phyloP scores from a whole-genome alignment of 495 filamentous ascomycete genomes.

The Glonium stellatum region DNA sequence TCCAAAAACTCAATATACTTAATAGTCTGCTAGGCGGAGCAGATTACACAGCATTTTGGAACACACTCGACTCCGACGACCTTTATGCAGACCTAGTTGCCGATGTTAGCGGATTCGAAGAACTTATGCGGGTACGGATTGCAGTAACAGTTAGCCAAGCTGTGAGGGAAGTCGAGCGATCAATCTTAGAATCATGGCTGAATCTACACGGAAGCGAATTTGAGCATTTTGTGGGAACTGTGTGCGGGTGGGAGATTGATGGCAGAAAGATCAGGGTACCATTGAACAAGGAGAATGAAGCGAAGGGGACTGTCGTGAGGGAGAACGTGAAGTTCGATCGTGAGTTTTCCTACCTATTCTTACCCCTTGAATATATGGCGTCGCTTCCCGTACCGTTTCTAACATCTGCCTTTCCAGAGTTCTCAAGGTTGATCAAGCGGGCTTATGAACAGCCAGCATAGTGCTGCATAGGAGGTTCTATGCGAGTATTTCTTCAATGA shows the following conservation, averaged over 20 bases:
- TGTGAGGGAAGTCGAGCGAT: conserved; percentile 71
- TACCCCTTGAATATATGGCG: not conserved
- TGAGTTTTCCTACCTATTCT: conserved; percentile 29
- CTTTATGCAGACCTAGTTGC: conserved; percentile 92
- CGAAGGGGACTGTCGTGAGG: conserved; percentile 87
- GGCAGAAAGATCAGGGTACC: conserved; percentile 62
- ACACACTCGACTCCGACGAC: conserved; percentile 84
- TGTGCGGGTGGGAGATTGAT: conserved; percentile 81
- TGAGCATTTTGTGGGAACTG: conserved; percentile 70
- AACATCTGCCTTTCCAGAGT: conserved; percentile 41
- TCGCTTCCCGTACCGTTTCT: conserved; percentile 5
- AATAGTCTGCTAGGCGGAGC: conserved; percentile 79
- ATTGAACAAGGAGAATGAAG: conserved; percentile 96
- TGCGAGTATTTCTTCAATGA: not conserved
- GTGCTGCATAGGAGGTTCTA: not conserved
- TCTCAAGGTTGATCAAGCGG: conserved; percentile 68
- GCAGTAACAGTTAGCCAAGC: conserved; percentile 83
- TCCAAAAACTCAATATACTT: conserved; percentile 77
- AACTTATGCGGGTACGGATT: conserved; percentile 86
- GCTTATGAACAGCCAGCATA: conserved; percentile 82
- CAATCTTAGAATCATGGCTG: conserved; percentile 79
- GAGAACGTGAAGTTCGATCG: conserved; percentile 94
- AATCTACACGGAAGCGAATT: conserved; percentile 67
- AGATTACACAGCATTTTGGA: conserved; percentile 89
- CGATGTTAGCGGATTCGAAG: conserved; percentile 93